Conservation (phyloP, 2,329 filamentous ascomycete species). For the Beauveria asiatica region DNA sequence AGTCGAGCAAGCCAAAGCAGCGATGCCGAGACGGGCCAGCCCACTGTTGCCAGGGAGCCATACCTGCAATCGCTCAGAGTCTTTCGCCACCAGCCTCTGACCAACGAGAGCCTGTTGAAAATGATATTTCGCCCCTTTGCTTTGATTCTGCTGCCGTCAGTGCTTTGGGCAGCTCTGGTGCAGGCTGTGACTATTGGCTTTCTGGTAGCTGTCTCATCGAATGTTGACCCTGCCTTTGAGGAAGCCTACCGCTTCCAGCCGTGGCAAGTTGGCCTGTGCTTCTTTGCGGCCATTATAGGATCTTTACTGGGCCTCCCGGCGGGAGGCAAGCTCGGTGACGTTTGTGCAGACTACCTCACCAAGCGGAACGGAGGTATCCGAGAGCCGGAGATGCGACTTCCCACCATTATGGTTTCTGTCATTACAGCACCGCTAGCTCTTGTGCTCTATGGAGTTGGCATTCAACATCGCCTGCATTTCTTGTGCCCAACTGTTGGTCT, state of each 20-base stretch:
- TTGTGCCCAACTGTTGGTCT: constrained; percentile 48
- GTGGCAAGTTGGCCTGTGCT: constrained; percentile 43
- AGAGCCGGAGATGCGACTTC: constrained; percentile 53
- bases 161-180: constrained; percentile 47
- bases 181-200: constrained; percentile 48
- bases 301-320: constrained; percentile 39
- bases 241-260: constrained; percentile 34
- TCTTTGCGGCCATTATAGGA: constrained; percentile 39
- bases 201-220: constrained; percentile 45
- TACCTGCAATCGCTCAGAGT: constrained; percentile 30
- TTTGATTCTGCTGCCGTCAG: constrained; percentile 41
- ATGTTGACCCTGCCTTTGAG: constrained; percentile 36
- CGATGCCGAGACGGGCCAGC: constrained; percentile 13
- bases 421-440: constrained; percentile 28
- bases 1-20: background rate
- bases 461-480: constrained; percentile 41
- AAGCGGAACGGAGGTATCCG: constrained; percentile 44
- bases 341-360: constrained; percentile 39
- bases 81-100: constrained; percentile 30
- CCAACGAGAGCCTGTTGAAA: constrained; percentile 36
- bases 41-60: constrained; percentile 17
- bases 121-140: constrained; percentile 42
- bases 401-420: constrained; percentile 35
- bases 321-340: constrained; percentile 40
- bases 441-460: constrained; percentile 39